A percentile compares a stretch with the other conserved stretches of the same genome.
Evolutionary conservation across 441 rosid genomes (phyloP).

Genomic region (Manihot esculenta): DNA sequence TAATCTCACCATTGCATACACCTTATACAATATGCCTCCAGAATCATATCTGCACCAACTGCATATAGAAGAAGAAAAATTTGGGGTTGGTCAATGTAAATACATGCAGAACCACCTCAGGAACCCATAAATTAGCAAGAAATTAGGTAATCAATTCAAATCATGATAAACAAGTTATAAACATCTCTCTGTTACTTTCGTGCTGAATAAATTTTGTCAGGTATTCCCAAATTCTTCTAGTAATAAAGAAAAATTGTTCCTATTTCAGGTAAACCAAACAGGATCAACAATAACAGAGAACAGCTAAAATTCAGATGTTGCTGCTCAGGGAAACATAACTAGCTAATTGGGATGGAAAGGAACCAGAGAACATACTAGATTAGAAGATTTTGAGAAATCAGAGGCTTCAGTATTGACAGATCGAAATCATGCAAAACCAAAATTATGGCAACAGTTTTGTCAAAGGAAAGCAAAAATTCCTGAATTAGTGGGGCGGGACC

Average conservation of each 20-base stretch:
- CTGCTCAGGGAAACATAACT: not conserved
- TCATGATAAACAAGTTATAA: not conserved
- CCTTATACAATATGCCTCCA: not conserved
- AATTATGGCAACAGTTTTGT: not conserved
- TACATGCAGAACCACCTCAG: not conserved
- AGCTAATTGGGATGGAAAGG: not conserved
- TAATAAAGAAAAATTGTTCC: not conserved
- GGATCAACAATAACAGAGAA: not conserved
- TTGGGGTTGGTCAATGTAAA: not conserved
- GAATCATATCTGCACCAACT: not conserved
- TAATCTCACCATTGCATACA: not conserved
- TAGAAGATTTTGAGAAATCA: not conserved
- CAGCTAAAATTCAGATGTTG: not conserved
- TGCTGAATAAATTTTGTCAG: not conserved
- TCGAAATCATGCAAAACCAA: not conserved
- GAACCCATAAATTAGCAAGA: not conserved
- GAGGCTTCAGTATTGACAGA: not conserved
- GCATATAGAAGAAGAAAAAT: not conserved
- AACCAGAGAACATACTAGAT: not conserved
- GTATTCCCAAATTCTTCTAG: not conserved
- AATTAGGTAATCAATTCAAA: not conserved
- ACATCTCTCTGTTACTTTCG: not conserved
- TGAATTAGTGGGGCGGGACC: slow-evolving; percentile 35
- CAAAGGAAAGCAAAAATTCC: not conserved
- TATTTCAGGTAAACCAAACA: not conserved